Conservation (phyloP, 2,329 filamentous ascomycete species). For the Beauveria medogensis region DNA sequence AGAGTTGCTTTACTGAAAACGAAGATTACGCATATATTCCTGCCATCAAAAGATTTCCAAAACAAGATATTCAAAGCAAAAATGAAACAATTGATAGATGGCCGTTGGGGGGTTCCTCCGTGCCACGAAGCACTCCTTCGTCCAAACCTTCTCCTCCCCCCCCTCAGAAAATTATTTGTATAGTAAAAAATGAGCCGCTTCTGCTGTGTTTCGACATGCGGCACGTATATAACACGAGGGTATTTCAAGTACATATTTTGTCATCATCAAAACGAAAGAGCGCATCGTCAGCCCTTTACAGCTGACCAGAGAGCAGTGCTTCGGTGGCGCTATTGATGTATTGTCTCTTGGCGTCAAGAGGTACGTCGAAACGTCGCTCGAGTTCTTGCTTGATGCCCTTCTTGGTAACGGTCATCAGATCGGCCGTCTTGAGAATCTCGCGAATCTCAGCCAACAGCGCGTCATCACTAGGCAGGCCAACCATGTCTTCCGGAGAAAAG, state of each 20-base stretch:
- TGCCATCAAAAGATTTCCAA: neutral
- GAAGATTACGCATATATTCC: neutral
- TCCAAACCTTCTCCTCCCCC: neutral
- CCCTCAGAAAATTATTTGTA: neutral
- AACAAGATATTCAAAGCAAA: neutral
- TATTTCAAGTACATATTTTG: slow-evolving; percentile 4
- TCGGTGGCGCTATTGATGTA: slow-evolving; percentile 91
- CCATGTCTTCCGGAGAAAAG: slow-evolving; percentile 58
- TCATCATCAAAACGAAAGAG: neutral
- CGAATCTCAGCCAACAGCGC: slow-evolving; percentile 87
- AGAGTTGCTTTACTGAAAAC: neutral
- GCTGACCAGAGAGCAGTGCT: slow-evolving; percentile 67
- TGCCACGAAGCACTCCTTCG: neutral
- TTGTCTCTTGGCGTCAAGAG: slow-evolving; percentile 76
- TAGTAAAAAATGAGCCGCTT: neutral
- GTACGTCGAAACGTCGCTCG: slow-evolving; percentile 80
- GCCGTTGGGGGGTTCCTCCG: neutral
- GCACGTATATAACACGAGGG: slow-evolving; percentile 4
- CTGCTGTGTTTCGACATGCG: slow-evolving; percentile 10
- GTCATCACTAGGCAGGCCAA: slow-evolving; percentile 77
- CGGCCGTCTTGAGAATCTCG: slow-evolving; percentile 82
- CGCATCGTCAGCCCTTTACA: slow-evolving; percentile 36
- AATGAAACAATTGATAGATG: slow-evolving; percentile 1
- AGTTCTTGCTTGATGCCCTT: slow-evolving; percentile 94
- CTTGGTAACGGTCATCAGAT: slow-evolving; percentile 97